Evolutionary conservation across 768 basidiomycete species (phyloP).

Genomic region (Serendipita sp.): DNA sequence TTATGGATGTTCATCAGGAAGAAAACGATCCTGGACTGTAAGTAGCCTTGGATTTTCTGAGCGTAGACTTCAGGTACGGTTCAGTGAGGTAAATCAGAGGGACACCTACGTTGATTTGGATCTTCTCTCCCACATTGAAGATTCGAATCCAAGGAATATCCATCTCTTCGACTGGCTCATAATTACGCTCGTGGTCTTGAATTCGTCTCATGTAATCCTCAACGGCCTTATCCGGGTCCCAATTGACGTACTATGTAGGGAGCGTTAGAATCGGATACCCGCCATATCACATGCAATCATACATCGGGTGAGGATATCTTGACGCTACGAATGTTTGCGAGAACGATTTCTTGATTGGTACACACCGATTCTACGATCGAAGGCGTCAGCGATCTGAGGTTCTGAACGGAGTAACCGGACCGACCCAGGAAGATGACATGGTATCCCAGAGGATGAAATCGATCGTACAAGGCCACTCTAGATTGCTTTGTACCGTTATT

Average conservation of each 20-base stretch:
- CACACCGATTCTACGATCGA: slow-evolving; percentile 61
- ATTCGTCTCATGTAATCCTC: slow-evolving; percentile 88
- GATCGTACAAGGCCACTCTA: slow-evolving; percentile 60
- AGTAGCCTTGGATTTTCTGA: slow-evolving; percentile 74
- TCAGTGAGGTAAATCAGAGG: slow-evolving; percentile 2
- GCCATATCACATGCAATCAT: slow-evolving; percentile 19
- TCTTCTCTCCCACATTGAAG: slow-evolving; percentile 91
- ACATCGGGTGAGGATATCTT: slow-evolving; percentile 98
- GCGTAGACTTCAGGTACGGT: neutral
- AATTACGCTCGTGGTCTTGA: slow-evolving; percentile 66
- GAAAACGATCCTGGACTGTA: slow-evolving; percentile 90
- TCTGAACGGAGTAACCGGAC: slow-evolving; percentile 14
- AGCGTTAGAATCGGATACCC: neutral
- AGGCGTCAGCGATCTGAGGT: slow-evolving; percentile 4
- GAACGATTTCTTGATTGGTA: slow-evolving; percentile 83
- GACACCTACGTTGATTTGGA: slow-evolving; percentile 70
- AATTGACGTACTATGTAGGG: slow-evolving; percentile 23
- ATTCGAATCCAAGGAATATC: slow-evolving; percentile 92
- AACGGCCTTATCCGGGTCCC: slow-evolving; percentile 86
- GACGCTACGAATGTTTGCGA: slow-evolving; percentile 86
- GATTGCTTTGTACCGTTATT: slow-evolving; percentile 70
- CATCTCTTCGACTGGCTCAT: slow-evolving; percentile 82
- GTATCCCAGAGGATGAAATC: slow-evolving; percentile 70
- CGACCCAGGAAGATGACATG: slow-evolving; percentile 88
- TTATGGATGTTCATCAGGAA: slow-evolving; percentile 99